Percentiles rank a stretch among this genome's conserved stretches.
These are phyloP conservation scores for Coriolopsis trogii DNA, from an alignment of 1,284 basidiomycete species.

Conservation along the genomic window DNA sequence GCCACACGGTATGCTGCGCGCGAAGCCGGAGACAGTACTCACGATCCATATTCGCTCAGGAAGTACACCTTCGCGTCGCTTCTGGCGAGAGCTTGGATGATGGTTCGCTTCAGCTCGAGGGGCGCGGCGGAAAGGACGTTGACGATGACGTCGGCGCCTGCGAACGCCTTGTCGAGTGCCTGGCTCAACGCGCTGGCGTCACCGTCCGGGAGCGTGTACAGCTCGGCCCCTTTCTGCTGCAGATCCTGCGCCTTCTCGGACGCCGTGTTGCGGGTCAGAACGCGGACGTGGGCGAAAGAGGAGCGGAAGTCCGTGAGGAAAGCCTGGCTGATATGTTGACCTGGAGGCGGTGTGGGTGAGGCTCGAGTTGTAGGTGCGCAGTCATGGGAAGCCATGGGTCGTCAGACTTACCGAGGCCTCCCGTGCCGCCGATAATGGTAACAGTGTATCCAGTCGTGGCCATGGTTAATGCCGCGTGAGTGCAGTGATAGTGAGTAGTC, in stretches of 20 bases:
- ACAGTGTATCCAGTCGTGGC: constrained; percentile 11
- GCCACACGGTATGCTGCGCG: no score
- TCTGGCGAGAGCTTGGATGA: constrained; percentile 28
- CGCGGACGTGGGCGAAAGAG: constrained; percentile 23
- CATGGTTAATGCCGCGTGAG: neutral
- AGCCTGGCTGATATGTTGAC: constrained; percentile 4
- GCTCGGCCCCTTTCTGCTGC: constrained; percentile 28
- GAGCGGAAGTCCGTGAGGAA: constrained; percentile 19
- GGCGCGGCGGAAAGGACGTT: constrained; percentile 20
- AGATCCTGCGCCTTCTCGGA: constrained; percentile 25
- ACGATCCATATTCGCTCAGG: constrained; percentile 36
- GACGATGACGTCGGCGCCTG: constrained; percentile 31
- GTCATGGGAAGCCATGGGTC: neutral
- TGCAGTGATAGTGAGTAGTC: no score
- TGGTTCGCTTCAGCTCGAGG: constrained; percentile 15
- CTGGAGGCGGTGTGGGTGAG: constrained; percentile 17
- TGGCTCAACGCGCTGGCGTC: constrained; percentile 9
- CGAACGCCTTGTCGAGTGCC: constrained; percentile 25
- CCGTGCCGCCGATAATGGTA: constrained; percentile 32
- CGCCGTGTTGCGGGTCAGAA: constrained; percentile 27
- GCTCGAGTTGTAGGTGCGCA: neutral
- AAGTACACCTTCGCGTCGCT: constrained; percentile 33
- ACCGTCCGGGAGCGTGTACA: constrained; percentile 21
- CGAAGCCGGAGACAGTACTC: constrained; percentile 3
- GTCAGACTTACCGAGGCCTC: constrained; percentile 28